Base-by-base conservation (phyloP, 2,329 filamentous ascomycete genomes). In the Beauveria varroae region DNA sequence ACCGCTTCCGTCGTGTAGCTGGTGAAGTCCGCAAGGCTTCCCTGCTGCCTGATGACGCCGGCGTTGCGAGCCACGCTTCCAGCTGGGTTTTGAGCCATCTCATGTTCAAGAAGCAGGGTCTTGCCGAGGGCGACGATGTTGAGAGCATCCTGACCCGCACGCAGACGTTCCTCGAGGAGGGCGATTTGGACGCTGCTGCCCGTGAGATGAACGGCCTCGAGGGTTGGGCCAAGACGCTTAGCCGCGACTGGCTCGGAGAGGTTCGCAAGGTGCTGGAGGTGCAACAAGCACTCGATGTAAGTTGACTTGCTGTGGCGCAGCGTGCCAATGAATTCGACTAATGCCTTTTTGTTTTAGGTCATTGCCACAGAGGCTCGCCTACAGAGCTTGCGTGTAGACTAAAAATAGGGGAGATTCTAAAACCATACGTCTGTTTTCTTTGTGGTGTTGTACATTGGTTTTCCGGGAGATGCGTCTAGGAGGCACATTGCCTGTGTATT, bases 181-280 rank as follows among this genome's bases (percentile, higher is more conserved):
- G 95, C 24, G 88, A 97, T 70, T 77, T 99, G 61, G 95, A 99
- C 74, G 87, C 84, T 58, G 95, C 95, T 3, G 93, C 95, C 16
- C 83, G 95, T 66, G 95, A 99, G 78, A 95, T 99, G 88, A 99
- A 98, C 72, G 85, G 87, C 1, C 80, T 99, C 52, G 84, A 88
- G 64, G 95, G 95, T 28, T 99, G 95, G 95, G 93, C 93, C 53
- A 96, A 95, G 82, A 93, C 93, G 46, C 78, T 99, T 71, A 96
- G 91, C 76, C 87, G 89, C 70, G 95, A 99, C 75, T 99, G 95
- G 95, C 77, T 99, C 67, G 83, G 82, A 57, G 95, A 99, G 80
- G 90, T 92, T 64, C 86, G 95, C 73, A 89, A 92, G 78, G 91
- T 96, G 66, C 80, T 99, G 70, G 95, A 99, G 78, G 95, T 98